Evolutionary conservation across 202 grass and related monocot species (phyloP).

Genomic region (Thinopyrum obtusiflorum): DNA sequence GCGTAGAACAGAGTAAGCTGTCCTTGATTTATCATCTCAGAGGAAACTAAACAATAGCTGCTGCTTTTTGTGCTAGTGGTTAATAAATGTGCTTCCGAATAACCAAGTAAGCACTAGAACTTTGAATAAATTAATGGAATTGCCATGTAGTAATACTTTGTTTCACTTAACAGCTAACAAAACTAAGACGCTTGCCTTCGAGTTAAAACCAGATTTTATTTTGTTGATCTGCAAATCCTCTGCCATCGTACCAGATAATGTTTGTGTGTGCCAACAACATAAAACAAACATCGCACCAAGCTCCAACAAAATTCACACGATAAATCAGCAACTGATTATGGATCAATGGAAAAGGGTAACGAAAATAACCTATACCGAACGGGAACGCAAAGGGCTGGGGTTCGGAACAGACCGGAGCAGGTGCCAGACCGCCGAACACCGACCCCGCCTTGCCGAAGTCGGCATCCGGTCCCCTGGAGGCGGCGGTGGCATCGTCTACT

Average conservation of each 20-base stretch:
- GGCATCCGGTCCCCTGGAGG: background rate
- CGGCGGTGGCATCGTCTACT: background rate
- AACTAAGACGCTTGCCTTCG: background rate
- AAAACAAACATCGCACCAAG: background rate
- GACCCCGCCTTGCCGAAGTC: background rate
- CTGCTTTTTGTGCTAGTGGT: background rate
- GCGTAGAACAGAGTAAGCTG: background rate
- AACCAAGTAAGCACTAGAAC: background rate
- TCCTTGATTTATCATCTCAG: background rate
- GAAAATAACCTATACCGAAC: conserved; percentile 13
- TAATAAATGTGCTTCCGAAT: background rate
- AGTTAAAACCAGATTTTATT: background rate
- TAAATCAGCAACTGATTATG: background rate
- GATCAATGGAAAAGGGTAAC: background rate
- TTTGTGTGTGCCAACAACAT: background rate
- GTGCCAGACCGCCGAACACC: background rate
- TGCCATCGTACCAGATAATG: background rate
- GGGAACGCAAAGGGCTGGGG: background rate
- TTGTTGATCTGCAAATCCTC: background rate
- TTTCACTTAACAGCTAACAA: background rate
- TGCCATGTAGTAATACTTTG: background rate
- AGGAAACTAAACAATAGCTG: background rate
- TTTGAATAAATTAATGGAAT: background rate
- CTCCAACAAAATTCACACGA: background rate
- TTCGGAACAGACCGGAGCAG: conserved; percentile 6